Evolutionary conservation across 202 grass and related monocot species (phyloP).

Genomic region (Schoenoplectus tabernaemontani): DNA sequence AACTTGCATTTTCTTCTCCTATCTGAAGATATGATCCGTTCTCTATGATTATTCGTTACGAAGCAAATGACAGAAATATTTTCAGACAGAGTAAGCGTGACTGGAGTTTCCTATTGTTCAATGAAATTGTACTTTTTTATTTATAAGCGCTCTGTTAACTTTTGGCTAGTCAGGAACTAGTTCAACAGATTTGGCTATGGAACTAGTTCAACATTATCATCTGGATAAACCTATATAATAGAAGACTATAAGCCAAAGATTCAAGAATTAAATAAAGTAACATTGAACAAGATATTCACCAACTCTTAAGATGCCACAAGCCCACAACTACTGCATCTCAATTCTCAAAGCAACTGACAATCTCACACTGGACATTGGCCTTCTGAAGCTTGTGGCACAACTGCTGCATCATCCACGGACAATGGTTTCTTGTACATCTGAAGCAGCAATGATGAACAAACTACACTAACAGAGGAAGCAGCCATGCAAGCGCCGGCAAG

Average conservation of each 20-base stretch:
- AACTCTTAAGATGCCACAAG: neutral
- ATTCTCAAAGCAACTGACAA: neutral
- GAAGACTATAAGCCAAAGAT: neutral
- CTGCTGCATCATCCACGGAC: slow-evolving; percentile 23
- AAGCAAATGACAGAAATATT: too few relatives aligned
- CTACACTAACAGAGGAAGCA: slow-evolving; percentile 68
- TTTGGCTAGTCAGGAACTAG: neutral
- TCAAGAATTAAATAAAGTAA: neutral
- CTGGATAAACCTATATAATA: neutral
- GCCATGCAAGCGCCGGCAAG: slow-evolving; percentile 92
- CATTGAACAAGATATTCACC: neutral
- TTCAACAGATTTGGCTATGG: neutral
- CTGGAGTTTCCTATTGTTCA: too few relatives aligned
- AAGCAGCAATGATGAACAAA: slow-evolving; percentile 86
- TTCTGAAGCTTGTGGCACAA: neutral
- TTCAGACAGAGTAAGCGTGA: too few relatives aligned
- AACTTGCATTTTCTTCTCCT: too few relatives aligned
- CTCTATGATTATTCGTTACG: too few relatives aligned
- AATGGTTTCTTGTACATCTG: slow-evolving; percentile 88
- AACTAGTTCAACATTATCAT: neutral
- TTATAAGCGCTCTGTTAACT: too few relatives aligned
- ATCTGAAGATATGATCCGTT: too few relatives aligned
- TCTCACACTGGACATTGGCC: neutral
- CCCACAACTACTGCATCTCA: too few relatives aligned
- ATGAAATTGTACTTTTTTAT: too few relatives aligned